phyloP scores from a whole-genome alignment of 1,284 basidiomycete species.

The Trametes sp. region DNA sequence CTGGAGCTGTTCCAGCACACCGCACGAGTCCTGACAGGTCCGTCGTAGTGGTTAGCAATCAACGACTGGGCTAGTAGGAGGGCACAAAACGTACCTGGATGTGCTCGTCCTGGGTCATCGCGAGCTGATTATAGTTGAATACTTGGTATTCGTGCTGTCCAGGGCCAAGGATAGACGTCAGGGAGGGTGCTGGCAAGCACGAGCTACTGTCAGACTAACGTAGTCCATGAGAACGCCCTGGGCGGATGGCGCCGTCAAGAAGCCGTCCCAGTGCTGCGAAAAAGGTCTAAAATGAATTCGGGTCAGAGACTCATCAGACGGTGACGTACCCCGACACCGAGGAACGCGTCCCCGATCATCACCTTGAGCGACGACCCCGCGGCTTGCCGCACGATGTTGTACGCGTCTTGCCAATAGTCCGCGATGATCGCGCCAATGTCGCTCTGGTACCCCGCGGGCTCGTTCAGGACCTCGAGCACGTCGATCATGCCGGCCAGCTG shows the following conservation, averaged over 20 bases:
- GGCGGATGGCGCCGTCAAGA: conserved; percentile 59
- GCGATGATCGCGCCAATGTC: conserved; percentile 52
- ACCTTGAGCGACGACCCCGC: conserved; percentile 57
- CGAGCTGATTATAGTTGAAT: conserved; percentile 68
- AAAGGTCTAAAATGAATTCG: neutral
- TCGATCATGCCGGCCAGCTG: conserved; percentile 64
- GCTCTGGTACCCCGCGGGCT: conserved; percentile 61
- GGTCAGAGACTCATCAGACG: neutral
- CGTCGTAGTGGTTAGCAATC: neutral
- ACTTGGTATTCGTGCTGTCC: conserved; percentile 81
- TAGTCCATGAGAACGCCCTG: conserved; percentile 68
- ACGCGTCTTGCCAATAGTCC: conserved; percentile 65
- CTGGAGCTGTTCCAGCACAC: conserved; percentile 34
- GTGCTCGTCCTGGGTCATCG: conserved; percentile 62
- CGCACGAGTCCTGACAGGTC: conserved; percentile 36
- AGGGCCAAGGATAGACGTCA: neutral
- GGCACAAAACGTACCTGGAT: conserved; percentile 48
- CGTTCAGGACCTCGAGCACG: conserved; percentile 71
- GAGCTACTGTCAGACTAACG: conserved; percentile 46
- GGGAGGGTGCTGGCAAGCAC: neutral
- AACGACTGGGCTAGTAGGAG: neutral
- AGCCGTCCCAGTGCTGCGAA: conserved; percentile 65
- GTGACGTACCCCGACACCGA: conserved; percentile 60
- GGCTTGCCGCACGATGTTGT: conserved; percentile 57
- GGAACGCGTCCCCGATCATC: conserved; percentile 80